These are phyloP conservation scores for Colletotrichum gigasporum DNA, from an alignment of 2,329 filamentous ascomycete species.

Conservation along the genomic window DNA sequence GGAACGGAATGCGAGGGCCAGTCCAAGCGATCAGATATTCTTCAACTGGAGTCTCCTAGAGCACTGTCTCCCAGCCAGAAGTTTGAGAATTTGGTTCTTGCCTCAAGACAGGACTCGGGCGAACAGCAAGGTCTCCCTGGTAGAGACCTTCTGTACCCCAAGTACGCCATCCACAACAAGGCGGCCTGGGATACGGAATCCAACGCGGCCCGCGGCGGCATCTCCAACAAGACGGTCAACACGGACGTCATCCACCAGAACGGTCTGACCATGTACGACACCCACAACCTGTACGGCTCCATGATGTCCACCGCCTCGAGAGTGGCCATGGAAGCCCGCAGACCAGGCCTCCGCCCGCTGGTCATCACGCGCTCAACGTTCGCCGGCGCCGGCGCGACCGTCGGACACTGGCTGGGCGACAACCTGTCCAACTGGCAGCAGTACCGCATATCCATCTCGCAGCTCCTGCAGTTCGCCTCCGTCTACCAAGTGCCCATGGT, in stretches of 20 bases:
- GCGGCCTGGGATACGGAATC: conserved; percentile 53
- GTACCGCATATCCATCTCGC: conserved; percentile 51
- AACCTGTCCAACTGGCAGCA: conserved; percentile 65
- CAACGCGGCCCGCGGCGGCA: conserved; percentile 47
- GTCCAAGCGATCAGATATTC: conserved; percentile 21
- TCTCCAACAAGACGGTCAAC: conserved; percentile 69
- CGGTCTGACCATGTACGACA: conserved; percentile 76
- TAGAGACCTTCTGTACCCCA: conserved; percentile 71
- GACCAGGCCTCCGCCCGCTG: conserved; percentile 71
- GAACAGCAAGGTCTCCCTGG: conserved; percentile 66
- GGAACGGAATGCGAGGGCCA: conserved; percentile 22
- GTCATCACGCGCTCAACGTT: conserved; percentile 82
- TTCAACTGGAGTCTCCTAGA: not conserved
- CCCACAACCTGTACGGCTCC: conserved; percentile 79
- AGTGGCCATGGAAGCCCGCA: conserved; percentile 71
- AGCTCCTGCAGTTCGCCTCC: conserved; percentile 45
- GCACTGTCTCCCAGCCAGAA: not conserved
- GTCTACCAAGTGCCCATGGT: conserved; percentile 76
- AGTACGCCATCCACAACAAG: conserved; percentile 72
- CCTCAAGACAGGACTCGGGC: conserved; percentile 39
- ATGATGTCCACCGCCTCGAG: conserved; percentile 76
- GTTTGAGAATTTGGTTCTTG: conserved; percentile 27
- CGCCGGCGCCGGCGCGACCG: conserved; percentile 72
- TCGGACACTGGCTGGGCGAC: conserved; percentile 70
- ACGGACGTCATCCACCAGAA: conserved; percentile 76